phyloP scores from a whole-genome alignment of 2,329 filamentous ascomycete species.

The Diaporthe nobilis region DNA sequence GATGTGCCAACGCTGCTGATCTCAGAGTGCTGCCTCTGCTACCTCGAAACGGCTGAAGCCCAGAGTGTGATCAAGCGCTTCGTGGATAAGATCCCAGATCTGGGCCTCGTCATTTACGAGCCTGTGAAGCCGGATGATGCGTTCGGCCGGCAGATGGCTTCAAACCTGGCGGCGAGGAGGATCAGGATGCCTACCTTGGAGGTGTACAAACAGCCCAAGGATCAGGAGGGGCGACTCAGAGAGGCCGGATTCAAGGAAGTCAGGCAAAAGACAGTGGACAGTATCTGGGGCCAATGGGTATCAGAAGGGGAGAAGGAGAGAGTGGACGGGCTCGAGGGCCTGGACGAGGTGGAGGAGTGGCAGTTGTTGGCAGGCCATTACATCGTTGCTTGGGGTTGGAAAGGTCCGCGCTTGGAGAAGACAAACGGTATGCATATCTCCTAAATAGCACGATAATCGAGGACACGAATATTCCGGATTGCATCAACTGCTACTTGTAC shows the following conservation, averaged over 20 bases:
- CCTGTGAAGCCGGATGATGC: conserved; percentile 86
- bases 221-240: conserved; percentile 77
- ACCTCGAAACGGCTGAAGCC: conserved; percentile 78
- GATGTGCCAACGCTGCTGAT: conserved; percentile 85
- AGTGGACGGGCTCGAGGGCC: conserved; percentile 83
- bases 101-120: conserved; percentile 85
- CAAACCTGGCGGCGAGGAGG: conserved; percentile 85
- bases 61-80: conserved; percentile 77
- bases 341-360: conserved; percentile 98
- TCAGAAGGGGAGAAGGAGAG: conserved; percentile 79
- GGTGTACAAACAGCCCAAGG: conserved; percentile 75
- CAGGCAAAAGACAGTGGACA: conserved; percentile 61
- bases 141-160: conserved; percentile 93
- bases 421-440: conserved; percentile 34
- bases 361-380: conserved; percentile 89
- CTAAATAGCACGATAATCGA: background rate
- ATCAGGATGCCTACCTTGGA: conserved; percentile 89
- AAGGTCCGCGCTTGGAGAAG: conserved; percentile 59
- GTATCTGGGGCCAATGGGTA: conserved; percentile 86
- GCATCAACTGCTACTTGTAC: background rate
- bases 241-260: conserved; percentile 73
- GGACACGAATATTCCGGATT: background rate
- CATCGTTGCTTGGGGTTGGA: conserved; percentile 90
- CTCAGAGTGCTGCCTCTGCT: conserved; percentile 96
- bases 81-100: conserved; percentile 60